These are phyloP conservation scores for Kokia cookei DNA, from an alignment of 441 rosid species.

Conservation along the genomic window DNA sequence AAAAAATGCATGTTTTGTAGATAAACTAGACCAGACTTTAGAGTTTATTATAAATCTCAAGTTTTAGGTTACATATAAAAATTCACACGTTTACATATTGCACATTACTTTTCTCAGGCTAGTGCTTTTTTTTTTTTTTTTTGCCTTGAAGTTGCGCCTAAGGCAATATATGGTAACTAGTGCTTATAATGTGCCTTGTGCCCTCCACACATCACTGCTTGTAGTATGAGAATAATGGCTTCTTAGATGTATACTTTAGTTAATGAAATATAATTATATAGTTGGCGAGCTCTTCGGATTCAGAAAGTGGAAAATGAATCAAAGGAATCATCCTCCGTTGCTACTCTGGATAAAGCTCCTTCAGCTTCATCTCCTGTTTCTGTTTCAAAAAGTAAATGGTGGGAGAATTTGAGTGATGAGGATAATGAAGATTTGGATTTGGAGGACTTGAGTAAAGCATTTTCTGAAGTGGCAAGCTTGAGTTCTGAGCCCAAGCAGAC, in stretches of 20 bases:
- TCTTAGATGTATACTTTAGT: background rate
- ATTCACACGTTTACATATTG: too few relatives aligned
- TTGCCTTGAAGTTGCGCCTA: too few relatives aligned
- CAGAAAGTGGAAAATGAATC: constrained; percentile 33
- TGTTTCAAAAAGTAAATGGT: constrained; percentile 43
- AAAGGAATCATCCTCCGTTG: constrained; percentile 10
- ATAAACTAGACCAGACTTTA: too few relatives aligned
- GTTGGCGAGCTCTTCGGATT: constrained; percentile 85
- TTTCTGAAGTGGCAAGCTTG: constrained; percentile 47
- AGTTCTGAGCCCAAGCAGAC: constrained; percentile 45
- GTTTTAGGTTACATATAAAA: too few relatives aligned
- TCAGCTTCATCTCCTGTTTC: constrained; percentile 24
- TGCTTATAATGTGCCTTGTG: too few relatives aligned
- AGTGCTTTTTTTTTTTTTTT: too few relatives aligned
- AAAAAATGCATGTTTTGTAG: too few relatives aligned
- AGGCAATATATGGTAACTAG: too few relatives aligned
- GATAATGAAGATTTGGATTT: constrained; percentile 62
- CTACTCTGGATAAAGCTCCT: constrained; percentile 7
- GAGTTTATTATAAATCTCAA: too few relatives aligned
- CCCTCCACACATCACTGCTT: too few relatives aligned
- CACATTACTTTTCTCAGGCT: too few relatives aligned
- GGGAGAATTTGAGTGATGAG: constrained; percentile 35
- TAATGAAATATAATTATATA: constrained; percentile 12
- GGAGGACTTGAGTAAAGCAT: constrained; percentile 56
- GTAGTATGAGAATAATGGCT: background rate